Evolutionary conservation across 2,329 filamentous ascomycete species (phyloP).

Genomic region (Arthroderma uncinatum): DNA sequence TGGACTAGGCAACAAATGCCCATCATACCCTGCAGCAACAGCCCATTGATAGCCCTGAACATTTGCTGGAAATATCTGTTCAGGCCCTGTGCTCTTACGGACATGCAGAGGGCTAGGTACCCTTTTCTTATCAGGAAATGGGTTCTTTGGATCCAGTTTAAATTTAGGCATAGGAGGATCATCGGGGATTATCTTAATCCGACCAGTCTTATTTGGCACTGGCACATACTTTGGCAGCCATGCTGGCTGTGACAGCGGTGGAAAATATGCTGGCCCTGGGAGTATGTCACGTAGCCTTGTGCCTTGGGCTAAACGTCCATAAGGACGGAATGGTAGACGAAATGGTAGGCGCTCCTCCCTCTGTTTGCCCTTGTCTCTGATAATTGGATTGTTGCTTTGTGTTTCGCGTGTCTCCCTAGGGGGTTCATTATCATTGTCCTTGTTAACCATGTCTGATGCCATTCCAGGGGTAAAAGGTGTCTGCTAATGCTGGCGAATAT

Average conservation of each 20-base stretch:
- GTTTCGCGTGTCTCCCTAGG: background rate
- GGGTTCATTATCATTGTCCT: background rate
- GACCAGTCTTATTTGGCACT: background rate
- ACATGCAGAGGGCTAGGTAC: background rate
- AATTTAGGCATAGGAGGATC: background rate
- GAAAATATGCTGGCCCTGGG: background rate
- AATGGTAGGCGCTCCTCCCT: background rate
- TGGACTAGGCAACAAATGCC: background rate
- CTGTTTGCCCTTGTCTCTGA: background rate
- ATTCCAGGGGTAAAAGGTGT: background rate
- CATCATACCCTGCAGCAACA: slow-evolving; percentile 3
- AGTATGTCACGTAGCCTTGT: background rate
- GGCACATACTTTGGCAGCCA: background rate
- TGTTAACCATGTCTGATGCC: background rate
- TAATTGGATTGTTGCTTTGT: background rate
- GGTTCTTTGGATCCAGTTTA: background rate
- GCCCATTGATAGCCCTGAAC: background rate
- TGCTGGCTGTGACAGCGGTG: background rate
- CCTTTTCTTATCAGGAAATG: background rate
- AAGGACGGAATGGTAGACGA: background rate
- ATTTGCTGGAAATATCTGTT: slow-evolving; percentile 1
- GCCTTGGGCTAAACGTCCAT: background rate
- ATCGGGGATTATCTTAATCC: background rate
- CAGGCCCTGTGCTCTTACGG: background rate
- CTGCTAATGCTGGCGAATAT: background rate